phyloP scores from a whole-genome alignment of 1,284 basidiomycete genomes.

The Ganoderma multipileum region DNA sequence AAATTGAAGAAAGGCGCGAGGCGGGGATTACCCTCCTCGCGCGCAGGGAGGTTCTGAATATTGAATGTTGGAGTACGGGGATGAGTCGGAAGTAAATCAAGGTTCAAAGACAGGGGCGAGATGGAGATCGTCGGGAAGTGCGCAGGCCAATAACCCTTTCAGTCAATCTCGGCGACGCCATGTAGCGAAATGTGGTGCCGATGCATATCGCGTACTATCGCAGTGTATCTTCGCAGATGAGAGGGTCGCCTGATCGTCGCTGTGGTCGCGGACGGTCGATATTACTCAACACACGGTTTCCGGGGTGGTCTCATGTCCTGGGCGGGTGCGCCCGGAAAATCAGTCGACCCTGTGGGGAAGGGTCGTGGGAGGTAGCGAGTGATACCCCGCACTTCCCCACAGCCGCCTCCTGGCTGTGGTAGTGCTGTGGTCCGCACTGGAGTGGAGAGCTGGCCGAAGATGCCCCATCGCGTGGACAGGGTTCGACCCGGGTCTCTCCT shows the following conservation, averaged over 20 bases:
- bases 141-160: conserved; percentile 1
- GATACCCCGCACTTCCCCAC: conserved; percentile 17
- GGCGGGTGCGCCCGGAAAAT: background rate
- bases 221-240: background rate
- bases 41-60: no score
- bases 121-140: background rate
- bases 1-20: background rate
- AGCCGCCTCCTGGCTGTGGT: background rate
- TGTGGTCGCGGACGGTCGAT: background rate
- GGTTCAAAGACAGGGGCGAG: background rate
- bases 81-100: background rate
- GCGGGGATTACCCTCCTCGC: background rate
- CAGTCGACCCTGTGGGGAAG: background rate
- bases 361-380: background rate
- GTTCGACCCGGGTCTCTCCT: conserved; percentile 10
- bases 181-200: background rate
- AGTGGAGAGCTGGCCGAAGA: conserved; percentile 5
- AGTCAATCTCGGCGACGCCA: background rate
- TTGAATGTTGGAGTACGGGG: no score
- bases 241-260: background rate
- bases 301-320: background rate
- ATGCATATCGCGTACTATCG: background rate
- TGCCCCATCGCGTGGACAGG: conserved; percentile 3
- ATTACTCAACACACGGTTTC: background rate
- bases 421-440: background rate